These are phyloP conservation scores for Eucalyptus erythrocorys DNA, from an alignment of 345 rosid genomes.

Conservation along the genomic window DNA sequence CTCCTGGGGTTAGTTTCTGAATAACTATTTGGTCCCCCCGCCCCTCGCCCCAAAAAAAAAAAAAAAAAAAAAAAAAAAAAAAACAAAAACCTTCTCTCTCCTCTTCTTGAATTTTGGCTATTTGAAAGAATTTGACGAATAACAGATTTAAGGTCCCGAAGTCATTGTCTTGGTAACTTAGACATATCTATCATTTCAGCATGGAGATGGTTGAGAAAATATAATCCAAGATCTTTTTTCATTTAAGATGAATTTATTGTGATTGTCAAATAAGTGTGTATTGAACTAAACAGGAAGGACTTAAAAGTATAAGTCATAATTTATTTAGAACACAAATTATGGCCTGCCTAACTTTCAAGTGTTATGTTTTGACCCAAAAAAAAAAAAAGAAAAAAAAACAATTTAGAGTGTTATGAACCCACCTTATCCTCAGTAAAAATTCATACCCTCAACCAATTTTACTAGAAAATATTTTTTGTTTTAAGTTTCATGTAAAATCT, in stretches of 20 bases:
- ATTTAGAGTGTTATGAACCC: background rate
- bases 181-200: background rate
- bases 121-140: background rate
- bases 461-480: background rate
- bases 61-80: too few relatives aligned
- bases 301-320: background rate
- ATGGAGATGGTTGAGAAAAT: background rate
- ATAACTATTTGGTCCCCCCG: background rate
- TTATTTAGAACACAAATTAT: background rate
- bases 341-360: background rate
- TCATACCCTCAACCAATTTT: background rate
- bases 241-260: background rate
- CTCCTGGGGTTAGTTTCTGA: slow-evolving; percentile 63
- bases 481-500: background rate
- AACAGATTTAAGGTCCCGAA: background rate
- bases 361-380: background rate
- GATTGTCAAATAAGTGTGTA: background rate
- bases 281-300: background rate
- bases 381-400: background rate
- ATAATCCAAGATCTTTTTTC: background rate
- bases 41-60: too few relatives aligned
- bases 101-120: background rate
- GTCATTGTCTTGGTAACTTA: background rate
- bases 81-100: background rate
- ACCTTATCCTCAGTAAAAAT: background rate